Conservation (phyloP, 352 stramenopile genomes). For the Pythium coloratum region DNA sequence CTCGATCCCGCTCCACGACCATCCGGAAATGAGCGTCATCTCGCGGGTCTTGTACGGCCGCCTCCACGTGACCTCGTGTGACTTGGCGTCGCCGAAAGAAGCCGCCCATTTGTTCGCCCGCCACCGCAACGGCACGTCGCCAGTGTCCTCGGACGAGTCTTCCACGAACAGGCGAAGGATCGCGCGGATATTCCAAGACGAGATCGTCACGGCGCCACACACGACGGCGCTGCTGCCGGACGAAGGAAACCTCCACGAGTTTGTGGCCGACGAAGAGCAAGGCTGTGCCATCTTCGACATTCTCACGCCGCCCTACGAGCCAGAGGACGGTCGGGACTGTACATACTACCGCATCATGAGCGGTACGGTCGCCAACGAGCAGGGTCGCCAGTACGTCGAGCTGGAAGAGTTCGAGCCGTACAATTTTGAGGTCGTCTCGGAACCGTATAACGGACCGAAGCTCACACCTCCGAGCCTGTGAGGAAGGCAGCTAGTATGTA, state of each 20-base stretch:
- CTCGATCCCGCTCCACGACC: slow-evolving; percentile 78
- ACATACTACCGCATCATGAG: slow-evolving; percentile 68
- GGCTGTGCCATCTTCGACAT: slow-evolving; percentile 87
- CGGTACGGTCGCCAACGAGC: slow-evolving; percentile 19
- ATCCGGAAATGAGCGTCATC: slow-evolving; percentile 84
- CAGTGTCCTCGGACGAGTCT: not conserved
- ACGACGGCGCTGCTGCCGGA: slow-evolving; percentile 74
- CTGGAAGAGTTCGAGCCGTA: slow-evolving; percentile 52
- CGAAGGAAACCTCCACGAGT: slow-evolving; percentile 76
- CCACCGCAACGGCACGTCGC: slow-evolving; percentile 15
- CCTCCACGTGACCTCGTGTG: slow-evolving; percentile 63
- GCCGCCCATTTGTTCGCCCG: slow-evolving; percentile 15
- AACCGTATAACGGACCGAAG: slow-evolving; percentile 49
- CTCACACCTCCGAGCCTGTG: slow-evolving; percentile 20
- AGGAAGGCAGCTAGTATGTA: not conserved
- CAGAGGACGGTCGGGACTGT: slow-evolving; percentile 61
- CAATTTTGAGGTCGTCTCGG: slow-evolving; percentile 55
- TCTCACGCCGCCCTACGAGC: slow-evolving; percentile 81
- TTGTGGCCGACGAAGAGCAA: slow-evolving; percentile 63
- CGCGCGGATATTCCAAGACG: slow-evolving; percentile 46
- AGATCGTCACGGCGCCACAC: slow-evolving; percentile 46
- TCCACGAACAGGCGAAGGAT: slow-evolving; percentile 15
- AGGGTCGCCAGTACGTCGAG: slow-evolving; percentile 17
- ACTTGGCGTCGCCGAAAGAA: slow-evolving; percentile 40
- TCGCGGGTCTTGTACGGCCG: slow-evolving; percentile 79